Base-by-base conservation (phyloP, 257 asterid genomes). In the Jasminum sambac region DNA sequence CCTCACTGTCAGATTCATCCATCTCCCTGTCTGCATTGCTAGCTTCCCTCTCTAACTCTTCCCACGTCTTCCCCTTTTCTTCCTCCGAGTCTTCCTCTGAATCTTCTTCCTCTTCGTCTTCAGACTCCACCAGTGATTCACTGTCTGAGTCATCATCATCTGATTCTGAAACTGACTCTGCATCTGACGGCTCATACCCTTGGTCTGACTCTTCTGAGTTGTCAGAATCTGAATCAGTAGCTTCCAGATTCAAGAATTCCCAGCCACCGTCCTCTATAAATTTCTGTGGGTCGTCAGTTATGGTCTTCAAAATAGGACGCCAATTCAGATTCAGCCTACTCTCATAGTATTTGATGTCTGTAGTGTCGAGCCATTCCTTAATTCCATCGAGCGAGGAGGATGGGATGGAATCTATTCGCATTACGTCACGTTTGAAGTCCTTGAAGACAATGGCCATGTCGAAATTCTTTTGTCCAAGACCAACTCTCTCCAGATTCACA, bases 211-310 rank as follows among this genome's bases (percentile, higher is more conserved):
- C 89, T 34, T 66, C 82, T 7, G 95, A 83, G 67, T 79, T 52
- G 14, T 88, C 90, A 8, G 91, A 83, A 23, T 88, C 96, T 13
- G 95, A 86, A 66, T 90, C 95, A 0, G 85, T 79, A 0, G 71
- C 96, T 72, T 90, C 96, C 85, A 88, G 26, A 77, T 90, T 90
- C 88, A 90, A 71, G 71, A 88, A 90, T 40, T 90, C 96, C 96
- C 96, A 90, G 3, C 96, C 96, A 37, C 95, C 95, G 37, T 83
- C 81, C n/a, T 86, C 88, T 13, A 90, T 72, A 64, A 90, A 90
- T 72, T 82, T 73, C 74, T 88, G 83, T 3, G 96, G 96, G 66
- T 88, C 96, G 11, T 84, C 92, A 8, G 69, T 81, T 43, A 90
- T 88, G 16, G 83, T 83, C 41, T 88, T 90, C 24, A 90, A 75